Evolutionary conservation across 1,139 yeast genomes (phyloP).

Genomic region (Kodamaea plutei): DNA sequence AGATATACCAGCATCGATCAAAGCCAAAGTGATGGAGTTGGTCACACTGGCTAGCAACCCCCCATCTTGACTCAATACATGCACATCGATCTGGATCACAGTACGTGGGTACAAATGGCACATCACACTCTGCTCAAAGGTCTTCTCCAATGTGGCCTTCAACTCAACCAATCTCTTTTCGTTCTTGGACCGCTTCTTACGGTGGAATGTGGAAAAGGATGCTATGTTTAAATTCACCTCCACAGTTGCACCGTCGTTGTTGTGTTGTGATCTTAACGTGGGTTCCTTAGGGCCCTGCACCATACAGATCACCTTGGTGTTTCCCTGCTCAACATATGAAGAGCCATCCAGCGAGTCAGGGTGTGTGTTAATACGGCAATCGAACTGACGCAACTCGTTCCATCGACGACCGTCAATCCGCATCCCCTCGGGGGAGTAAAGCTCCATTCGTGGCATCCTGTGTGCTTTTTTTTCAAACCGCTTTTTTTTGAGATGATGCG

Average conservation of each 20-base stretch:
- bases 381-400: conserved; percentile 84
- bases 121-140: conserved; percentile 78
- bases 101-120: conserved; percentile 79
- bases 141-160: conserved; percentile 66
- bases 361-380: conserved; percentile 80
- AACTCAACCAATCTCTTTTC: conserved; percentile 77
- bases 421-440: conserved; percentile 91
- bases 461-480: too few species aligned
- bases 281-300: conserved; percentile 93
- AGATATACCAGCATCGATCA: conserved; percentile 93
- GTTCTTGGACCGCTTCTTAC: conserved; percentile 61
- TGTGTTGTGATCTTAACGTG: conserved; percentile 43
- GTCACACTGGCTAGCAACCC: conserved; percentile 76
- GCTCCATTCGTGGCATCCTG: conserved; percentile 60
- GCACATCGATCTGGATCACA: conserved; percentile 64
- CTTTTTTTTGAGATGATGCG: too few species aligned
- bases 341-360: conserved; percentile 91
- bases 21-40: conserved; percentile 85
- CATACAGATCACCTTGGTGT: conserved; percentile 80
- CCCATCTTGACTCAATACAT: conserved; percentile 87
- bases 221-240: conserved; percentile 68
- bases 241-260: conserved; percentile 49
- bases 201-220: conserved; percentile 74
- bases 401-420: conserved; percentile 91
- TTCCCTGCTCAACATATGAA: conserved; percentile 88